phyloP scores from a whole-genome alignment of 1,284 basidiomycete species.

The Xerocomus subilludens region DNA sequence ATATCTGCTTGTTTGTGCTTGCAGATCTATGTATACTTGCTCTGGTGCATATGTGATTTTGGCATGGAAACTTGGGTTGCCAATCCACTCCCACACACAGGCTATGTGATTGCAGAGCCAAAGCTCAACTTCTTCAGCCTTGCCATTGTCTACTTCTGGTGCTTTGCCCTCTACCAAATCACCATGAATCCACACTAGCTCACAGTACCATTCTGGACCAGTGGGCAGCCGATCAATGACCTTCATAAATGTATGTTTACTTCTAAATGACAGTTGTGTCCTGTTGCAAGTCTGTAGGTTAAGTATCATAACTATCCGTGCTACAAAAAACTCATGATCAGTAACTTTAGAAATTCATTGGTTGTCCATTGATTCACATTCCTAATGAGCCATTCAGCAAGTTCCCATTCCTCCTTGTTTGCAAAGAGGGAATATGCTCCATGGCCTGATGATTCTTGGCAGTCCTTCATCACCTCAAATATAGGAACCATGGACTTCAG shows the following conservation, averaged over 20 bases:
- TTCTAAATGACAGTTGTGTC: constrained; percentile 19
- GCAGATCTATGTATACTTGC: constrained; percentile 46
- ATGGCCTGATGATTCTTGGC: neutral
- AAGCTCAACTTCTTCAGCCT: neutral
- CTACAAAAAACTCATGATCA: constrained; percentile 17
- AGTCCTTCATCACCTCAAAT: constrained; percentile 11
- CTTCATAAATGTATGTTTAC: constrained; percentile 21
- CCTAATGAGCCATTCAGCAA: constrained; percentile 27
- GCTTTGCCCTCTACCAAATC: too few relatives aligned
- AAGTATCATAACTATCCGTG: too few relatives aligned
- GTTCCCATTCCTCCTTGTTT: constrained; percentile 23
- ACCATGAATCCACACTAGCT: constrained; percentile 26
- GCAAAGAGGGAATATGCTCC: constrained; percentile 7
- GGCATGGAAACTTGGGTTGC: constrained; percentile 46
- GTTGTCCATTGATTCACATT: constrained; percentile 12
- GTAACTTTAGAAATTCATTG: constrained; percentile 25
- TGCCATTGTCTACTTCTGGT: neutral
- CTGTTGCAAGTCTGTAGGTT: neutral
- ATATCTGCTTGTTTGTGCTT: constrained; percentile 42
- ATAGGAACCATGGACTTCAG: neutral
- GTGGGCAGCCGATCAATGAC: constrained; percentile 11
- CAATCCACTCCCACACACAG: constrained; percentile 16
- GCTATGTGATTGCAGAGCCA: constrained; percentile 12
- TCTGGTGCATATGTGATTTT: constrained; percentile 51
- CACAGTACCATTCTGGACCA: constrained; percentile 21